Base-by-base conservation (phyloP, 2,329 filamentous ascomycete genomes). In the Botrytis elliptica region DNA sequence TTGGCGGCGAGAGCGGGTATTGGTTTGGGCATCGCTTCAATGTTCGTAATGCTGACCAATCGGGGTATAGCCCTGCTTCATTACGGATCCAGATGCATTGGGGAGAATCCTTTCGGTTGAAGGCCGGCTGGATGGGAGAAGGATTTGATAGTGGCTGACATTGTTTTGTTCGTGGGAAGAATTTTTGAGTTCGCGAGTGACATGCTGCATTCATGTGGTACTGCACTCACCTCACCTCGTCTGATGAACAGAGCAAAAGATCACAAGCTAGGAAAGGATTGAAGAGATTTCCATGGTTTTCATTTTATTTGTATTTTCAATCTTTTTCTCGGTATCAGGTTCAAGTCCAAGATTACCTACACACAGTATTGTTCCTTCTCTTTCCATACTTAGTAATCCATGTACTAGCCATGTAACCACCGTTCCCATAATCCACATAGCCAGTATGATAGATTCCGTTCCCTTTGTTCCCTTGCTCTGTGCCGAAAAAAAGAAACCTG, bases 341-440 rank as follows among this genome's bases (percentile, higher is more conserved):
- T 42, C 38, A 33, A 57, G 46, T 40, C 55, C 66, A 69, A 69
- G 66, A 69, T 57, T 57, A 59, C 66, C 66, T 69, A 69, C 66
- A 68, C 49, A 22, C 49, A 69, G 36, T 29, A 64, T 44, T 64
- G 36, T 44, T 44, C 66, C 49, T 42, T 38, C 66, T 59, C 66
- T 57, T 59, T 10, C 66, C 66, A 42, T 38, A 33, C 36, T 29
- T 57, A 57, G 38, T 42, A 57, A 57, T 69, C 49, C 66, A 69
- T 57, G 52, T 69, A 33, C 66, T n/a, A 69, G 66, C 40, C 66
- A 69, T 69, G 66, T 44, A 33, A 69, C 42, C 38, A 57, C 40
- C 40, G 44, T 64, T 22, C 20, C n/a, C 29, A n/a, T 46, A 29
- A 44, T 46, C 62, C 7, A 22, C 68, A 70, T 44, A 62, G 3